Base-by-base conservation (phyloP, 768 basidiomycete genomes). In the Boletellus emodensis region DNA sequence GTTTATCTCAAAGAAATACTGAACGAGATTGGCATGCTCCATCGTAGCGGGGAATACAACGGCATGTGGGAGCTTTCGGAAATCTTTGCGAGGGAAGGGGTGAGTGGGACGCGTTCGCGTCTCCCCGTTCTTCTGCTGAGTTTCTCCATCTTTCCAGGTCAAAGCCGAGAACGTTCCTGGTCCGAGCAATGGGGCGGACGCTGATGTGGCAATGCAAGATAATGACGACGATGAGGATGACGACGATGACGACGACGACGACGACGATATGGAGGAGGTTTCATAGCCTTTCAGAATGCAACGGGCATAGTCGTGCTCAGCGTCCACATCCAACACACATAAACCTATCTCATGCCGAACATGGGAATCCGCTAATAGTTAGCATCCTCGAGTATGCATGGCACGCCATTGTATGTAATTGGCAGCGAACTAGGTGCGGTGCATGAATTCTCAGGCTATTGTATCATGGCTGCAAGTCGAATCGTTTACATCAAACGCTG, bases 1-100 rank as follows among this genome's bases (percentile, higher is more conserved):
- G 82, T 75, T 11, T 94, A 90, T 63, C 80, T 95, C 55, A 91
- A 91, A 62, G 90, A 94, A 58, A 82, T 87, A 3, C 71, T 95
- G 28, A 72, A 71, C 26, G 87, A 90, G 55, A 84, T 94, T 44
- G 92, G 85, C 4, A 79, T 74, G 47, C 73, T 92, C 41, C 83
- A 91, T 64, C 82, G 85, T 44, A 83, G 82, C 40, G 92, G 92
- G 35, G 90, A 94, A 68, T 73, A 80, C 63, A 87, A 85, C 44
- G 89, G 89, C 9, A 69, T 83, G 52, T 94, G 85, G 84, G 86
- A 90, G 66, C 76, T 93, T 56, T 82, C 84, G 59, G 81, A 84
- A 44, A 83, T 80, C 56, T 90, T 79, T 67, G 84, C 83, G 57
- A 81, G 80, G 50, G 78, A 76, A 18, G 81, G 78, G 68, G 81